A percentile compares a stretch with the other conserved stretches of the same genome.
Evolutionary conservation across 257 asterid genomes (phyloP).

Genomic region (Scutellaria minor): DNA sequence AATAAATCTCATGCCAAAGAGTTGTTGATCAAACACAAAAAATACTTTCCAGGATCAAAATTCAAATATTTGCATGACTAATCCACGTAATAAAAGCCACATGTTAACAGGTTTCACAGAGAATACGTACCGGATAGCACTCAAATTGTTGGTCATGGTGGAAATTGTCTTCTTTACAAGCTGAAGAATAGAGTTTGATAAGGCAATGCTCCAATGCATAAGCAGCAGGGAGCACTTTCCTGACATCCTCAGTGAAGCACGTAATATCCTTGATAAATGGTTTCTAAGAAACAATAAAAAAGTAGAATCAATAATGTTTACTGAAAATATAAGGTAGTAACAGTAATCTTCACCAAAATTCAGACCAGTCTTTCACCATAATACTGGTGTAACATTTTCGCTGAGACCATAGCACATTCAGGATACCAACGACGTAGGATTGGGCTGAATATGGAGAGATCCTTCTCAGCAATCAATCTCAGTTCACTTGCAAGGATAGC

Average conservation of each 20-base stretch:
- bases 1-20: background rate
- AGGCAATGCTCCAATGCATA: slow-evolving; percentile 71
- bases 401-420: slow-evolving; percentile 65
- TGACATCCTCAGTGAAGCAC: slow-evolving; percentile 71
- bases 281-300: slow-evolving; percentile 52
- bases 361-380: slow-evolving; percentile 94
- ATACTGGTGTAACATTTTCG: slow-evolving; percentile 69
- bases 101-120: slow-evolving; percentile 9
- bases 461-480: slow-evolving; percentile 69
- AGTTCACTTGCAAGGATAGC: slow-evolving; percentile 81
- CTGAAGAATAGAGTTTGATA: slow-evolving; percentile 60
- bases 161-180: slow-evolving; percentile 48
- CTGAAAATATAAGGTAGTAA: slow-evolving; percentile 29
- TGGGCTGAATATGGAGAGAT: slow-evolving; percentile 63
- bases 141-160: slow-evolving; percentile 55
- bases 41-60: slow-evolving; percentile 11
- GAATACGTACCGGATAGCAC: slow-evolving; percentile 57
- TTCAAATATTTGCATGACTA: slow-evolving; percentile 26
- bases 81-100: slow-evolving; percentile 26
- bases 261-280: slow-evolving; percentile 77
- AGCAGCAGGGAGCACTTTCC: slow-evolving; percentile 90
- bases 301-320: slow-evolving; percentile 27
- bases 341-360: slow-evolving; percentile 23
- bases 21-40: background rate
- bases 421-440: slow-evolving; percentile 74